Evolutionary conservation across 805 yeast genomes (phyloP), one percentile per base, ranked within the genome.

Genomic region (Candida berthetii): DNA sequence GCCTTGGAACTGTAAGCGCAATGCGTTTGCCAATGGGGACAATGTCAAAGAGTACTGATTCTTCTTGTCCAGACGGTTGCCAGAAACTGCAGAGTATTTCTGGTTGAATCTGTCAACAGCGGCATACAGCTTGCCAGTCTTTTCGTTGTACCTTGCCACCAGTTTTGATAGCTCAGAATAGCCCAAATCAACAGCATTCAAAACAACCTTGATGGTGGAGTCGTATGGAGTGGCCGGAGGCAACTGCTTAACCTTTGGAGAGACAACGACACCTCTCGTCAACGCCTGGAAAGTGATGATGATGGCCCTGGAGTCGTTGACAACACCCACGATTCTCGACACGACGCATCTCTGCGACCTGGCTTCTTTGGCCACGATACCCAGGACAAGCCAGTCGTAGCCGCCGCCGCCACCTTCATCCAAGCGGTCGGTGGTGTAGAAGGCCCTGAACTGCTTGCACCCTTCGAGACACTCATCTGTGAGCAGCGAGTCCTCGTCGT

Each of bases 1-100:
- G 31, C 72, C 67, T 3, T 69, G 68, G 40, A 82, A 62, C 53
- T 80, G 85, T 36, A 75, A 54, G 47, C 68, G 73, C n/a, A 82
- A 60, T 0, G 80, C 70, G 46, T 73, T 73, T 0, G 85, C 77
- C 40, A 82, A 57, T 0, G 89, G 89, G 10, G 82, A 71, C 17
- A 82, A 59, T 2, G 75, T 64, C 18, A 78, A 54, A 13, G 80
- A 60, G 31, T 60, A 51, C 14, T 49, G 53, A 32, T 41, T 49
- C 10, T 58, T 41, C 5, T 42, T 42, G 6, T 48, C 47, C 29
- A 54, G 54, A n/a, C 49, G 52, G 28, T 51, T 36, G 3, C 50
- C 43, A 32, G 62, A 52, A 1, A 71, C 66, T 19, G 61, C 52
- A 8, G 65, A 58, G 48, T 67, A 65, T 19, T 49, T 57, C 2